These are phyloP conservation scores for Boletus sp. DNA, from an alignment of 1,284 basidiomycete species.

Conservation along the genomic window DNA sequence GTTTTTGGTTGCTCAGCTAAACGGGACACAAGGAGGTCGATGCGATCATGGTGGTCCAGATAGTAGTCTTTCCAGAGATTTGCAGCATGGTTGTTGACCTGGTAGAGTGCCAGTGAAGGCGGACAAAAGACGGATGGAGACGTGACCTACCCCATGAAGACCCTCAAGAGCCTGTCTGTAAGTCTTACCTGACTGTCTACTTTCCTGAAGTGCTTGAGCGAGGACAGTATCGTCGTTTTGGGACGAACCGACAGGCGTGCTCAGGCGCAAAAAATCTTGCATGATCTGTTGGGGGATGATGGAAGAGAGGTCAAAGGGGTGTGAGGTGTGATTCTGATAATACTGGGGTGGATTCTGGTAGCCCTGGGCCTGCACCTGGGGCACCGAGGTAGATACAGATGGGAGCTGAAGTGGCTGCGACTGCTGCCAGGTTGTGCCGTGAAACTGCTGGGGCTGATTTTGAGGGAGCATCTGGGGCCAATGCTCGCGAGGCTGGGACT, in stretches of 20 bases:
- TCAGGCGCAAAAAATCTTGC: conserved; percentile 51
- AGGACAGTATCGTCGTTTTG: conserved; percentile 51
- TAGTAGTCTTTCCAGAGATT: conserved; percentile 70
- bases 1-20: conserved; percentile 35
- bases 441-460: conserved; percentile 23
- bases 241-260: conserved; percentile 48
- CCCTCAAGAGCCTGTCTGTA: conserved; percentile 42
- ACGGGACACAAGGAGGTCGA: conserved; percentile 46
- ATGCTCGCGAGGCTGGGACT: conserved; percentile 17
- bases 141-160: conserved; percentile 38
- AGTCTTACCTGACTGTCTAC: conserved; percentile 34
- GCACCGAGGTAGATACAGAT: conserved; percentile 8
- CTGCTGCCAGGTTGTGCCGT: conserved; percentile 24
- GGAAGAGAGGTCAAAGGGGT: conserved; percentile 29
- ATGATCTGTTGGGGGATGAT: conserved; percentile 47
- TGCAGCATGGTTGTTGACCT: conserved; percentile 45
- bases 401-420: conserved; percentile 20
- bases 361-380: conserved; percentile 22
- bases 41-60: conserved; percentile 56
- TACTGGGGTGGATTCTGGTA: conserved; percentile 22
- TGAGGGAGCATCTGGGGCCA: conserved; percentile 26
- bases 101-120: conserved; percentile 19
- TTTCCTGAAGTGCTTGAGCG: conserved; percentile 40
- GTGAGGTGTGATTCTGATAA: conserved; percentile 15
- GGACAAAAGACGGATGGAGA: conserved; percentile 1